Evolutionary conservation across 2,329 filamentous ascomycete species (phyloP), one percentile per base, ranked within the genome.

Genomic region (Daldinia eschscholtzii): DNA sequence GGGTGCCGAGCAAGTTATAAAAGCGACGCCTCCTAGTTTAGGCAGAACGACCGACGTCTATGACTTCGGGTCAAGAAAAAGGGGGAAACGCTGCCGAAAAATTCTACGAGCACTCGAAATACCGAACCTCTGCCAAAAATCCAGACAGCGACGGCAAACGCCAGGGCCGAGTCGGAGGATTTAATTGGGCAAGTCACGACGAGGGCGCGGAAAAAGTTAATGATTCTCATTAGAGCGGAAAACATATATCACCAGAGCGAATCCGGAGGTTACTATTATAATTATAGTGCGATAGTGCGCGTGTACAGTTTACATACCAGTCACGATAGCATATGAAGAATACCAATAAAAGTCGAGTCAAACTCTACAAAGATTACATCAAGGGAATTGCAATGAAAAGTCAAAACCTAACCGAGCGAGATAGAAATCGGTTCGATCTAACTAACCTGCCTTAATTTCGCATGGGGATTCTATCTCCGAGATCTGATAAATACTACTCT

Each of bases 111-210:
- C 28, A 20, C 4, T 18, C 50, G 50, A 62, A 62, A 62, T 56
- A 62, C 59, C 48, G 59, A 62, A 62, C 59, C 50, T 62, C 59
- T 62, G 59, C 60, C 50, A 41, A 62, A 62, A 30, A 30, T 41
- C 35, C 53, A 33, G 39, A 30, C 26, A 56, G 35, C 28, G 9
- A 59, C 15, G 52, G n/a, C 23, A 20, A 56, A 28, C 28, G 26
- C 20, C 15, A 41, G 7, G 44, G 42, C 30, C 33, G 6, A 37
- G 44, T 41, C 57, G 28, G 26, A 57, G 52, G 52, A 57, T 13
- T 42, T 57, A 56, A 52, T 57, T 15, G 46, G 4, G 6, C 18
- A 57, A 42, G 13, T 12, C 4, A 28, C 41, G 35, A 44, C 6
- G 15, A 46, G 50, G 13, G 50, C 26, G 39, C 59, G 50, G 23